phyloP scores from a whole-genome alignment of 768 basidiomycete genomes.

The Russula ochroleuca region DNA sequence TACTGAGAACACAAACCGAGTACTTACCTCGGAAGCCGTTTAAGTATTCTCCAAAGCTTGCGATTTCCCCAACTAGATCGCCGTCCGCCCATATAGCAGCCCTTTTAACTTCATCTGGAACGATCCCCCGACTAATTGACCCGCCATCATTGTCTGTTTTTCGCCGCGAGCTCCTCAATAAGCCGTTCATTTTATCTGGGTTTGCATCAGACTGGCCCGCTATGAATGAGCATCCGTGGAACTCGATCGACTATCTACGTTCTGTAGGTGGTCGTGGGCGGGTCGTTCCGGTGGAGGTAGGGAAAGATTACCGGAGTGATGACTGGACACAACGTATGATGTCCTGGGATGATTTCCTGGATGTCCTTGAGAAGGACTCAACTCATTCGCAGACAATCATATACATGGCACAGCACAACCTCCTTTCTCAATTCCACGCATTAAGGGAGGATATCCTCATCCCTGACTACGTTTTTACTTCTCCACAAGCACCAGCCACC shows the following conservation, averaged over 20 bases:
- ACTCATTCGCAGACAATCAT: slow-evolving; percentile 36
- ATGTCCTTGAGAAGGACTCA: slow-evolving; percentile 35
- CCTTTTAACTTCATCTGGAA: slow-evolving; percentile 17
- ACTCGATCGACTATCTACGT: slow-evolving; percentile 61
- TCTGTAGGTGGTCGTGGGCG: slow-evolving; percentile 72
- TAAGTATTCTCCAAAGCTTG: not conserved
- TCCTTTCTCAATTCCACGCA: slow-evolving; percentile 78
- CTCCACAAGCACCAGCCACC: slow-evolving; percentile 42
- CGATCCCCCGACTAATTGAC: slow-evolving; percentile 40
- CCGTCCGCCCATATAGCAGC: not conserved
- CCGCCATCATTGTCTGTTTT: slow-evolving; percentile 61
- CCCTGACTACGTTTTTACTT: slow-evolving; percentile 88
- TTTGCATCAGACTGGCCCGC: slow-evolving; percentile 78
- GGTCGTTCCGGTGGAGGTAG: slow-evolving; percentile 87
- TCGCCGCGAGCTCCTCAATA: slow-evolving; percentile 33
- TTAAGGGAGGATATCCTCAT: slow-evolving; percentile 69
- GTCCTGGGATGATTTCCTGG: slow-evolving; percentile 71
- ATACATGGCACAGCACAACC: slow-evolving; percentile 90
- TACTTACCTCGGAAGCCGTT: slow-evolving; percentile 27
- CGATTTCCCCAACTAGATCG: not conserved
- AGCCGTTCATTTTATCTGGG: slow-evolving; percentile 71
- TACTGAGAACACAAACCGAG: slow-evolving; percentile 54
- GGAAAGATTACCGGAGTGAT: slow-evolving; percentile 71
- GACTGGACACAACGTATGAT: slow-evolving; percentile 83
- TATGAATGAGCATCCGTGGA: slow-evolving; percentile 63